A percentile compares a stretch with the other conserved stretches of the same genome.
Conservation (phyloP, 352 stramenopile species). For the Aphanomyces euteiches region DNA sequence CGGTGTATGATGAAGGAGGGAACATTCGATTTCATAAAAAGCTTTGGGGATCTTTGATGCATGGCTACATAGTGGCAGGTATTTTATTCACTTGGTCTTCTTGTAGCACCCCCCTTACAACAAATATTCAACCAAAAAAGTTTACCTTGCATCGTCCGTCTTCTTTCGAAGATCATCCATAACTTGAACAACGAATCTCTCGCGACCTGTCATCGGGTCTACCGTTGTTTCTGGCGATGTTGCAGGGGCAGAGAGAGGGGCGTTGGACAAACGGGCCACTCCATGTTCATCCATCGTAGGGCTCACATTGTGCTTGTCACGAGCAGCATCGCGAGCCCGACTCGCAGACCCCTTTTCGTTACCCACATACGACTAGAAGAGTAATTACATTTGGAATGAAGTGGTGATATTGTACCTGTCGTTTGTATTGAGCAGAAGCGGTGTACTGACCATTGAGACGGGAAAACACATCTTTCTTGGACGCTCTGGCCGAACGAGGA, state of each 20-base stretch:
- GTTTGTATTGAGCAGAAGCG: constrained; percentile 75
- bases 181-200: constrained; percentile 22
- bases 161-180: constrained; percentile 18
- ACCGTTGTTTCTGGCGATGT: neutral
- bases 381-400: neutral
- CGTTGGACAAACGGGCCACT: no score
- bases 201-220: constrained; percentile 17
- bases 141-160: constrained; percentile 21
- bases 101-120: no score
- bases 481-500: neutral
- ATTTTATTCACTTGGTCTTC: no score
- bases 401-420: constrained; percentile 37
- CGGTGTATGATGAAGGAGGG: no score
- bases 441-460: constrained; percentile 77
- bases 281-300: neutral
- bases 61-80: no score
- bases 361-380: constrained; percentile 19
- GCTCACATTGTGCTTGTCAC: no score
- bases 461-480: constrained; percentile 71
- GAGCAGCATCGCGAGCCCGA: no score
- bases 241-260: neutral
- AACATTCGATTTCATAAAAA: no score
- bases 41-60: no score
- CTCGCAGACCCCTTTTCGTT: neutral
- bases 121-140: neutral